Base-by-base conservation (phyloP, 2,329 filamentous ascomycete species). In the Fusarium pseudonygamai region DNA sequence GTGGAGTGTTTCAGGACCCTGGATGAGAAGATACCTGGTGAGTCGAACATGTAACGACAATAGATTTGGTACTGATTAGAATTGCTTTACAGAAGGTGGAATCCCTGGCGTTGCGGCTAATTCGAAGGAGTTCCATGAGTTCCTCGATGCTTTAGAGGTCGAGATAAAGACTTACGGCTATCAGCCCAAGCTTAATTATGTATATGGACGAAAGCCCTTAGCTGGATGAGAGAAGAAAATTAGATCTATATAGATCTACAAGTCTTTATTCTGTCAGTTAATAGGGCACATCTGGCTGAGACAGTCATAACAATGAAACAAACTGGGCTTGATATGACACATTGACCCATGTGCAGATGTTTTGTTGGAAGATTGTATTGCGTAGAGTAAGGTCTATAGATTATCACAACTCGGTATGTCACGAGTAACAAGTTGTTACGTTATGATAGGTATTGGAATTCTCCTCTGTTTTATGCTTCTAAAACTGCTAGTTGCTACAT, bases 311-410 rank as follows among this genome's bases (percentile, higher is more conserved):
- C 1, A 6, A 12, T 30, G 6, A 8, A 28, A 8, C 4, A 1
- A 30, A 16, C 7, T n/a, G 45, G 22, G 22, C 26, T 47, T 5
- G 2, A 22, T 22, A 3, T 9, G 0, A 16, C 11, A 22, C 11
- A 0, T 7, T 28, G 13, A 22, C 13, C 13, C 6, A 15, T 5
- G 5, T 11, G 20, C 0, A 22, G 26, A 16, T 4, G 4, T 11
- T 8, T 26, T 11, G 13, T n/a, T n/a, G 2, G 3, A 16, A 47
- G n/a, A 8, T 5, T 6, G 7, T 37, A 37, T 37, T 12, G 20
- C 14, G 20, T 5, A n/a, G 9, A n/a, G 2, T 8, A 2, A 30
- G 10, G 11, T 9, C 22, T 16, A 6, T 30, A 30, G 3, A 8
- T 47, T 6, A 3, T 9, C 6, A 22, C 1, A 11, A 8, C 12